Evolutionary conservation across 2,329 filamentous ascomycete genomes (phyloP), one percentile per base, ranked within the genome.

Genomic region (Cladosporium sp.): DNA sequence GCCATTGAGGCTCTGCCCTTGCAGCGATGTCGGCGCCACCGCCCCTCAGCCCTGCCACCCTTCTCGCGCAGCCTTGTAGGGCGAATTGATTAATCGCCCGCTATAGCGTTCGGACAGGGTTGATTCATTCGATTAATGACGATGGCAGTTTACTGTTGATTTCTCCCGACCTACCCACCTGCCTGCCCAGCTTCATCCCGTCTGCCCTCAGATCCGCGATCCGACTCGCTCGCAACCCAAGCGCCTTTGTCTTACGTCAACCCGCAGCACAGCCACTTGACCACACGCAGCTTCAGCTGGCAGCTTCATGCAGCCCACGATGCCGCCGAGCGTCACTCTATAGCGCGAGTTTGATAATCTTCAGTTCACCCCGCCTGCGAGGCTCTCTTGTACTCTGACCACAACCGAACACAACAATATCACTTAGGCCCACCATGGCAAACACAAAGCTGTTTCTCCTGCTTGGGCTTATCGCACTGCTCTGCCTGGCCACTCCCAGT

Each of bases 171-270:
- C 22, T 28, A 5, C 7, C 4, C 4, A 28, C 22, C 22, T 7
- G 22, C 2, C 22, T 28, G 22, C 22, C 22, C 22, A 7, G 22
- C 7, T 5, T 28, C 22, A 5, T 5, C 22, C 22, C 4, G 7
- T 28, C 22, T 7, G 22, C 22, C 7, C 22, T 5, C 22, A 7
- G 22, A 5, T 28, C 22, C 4, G 5, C 22, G 22, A 28, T 28
- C 22, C 4, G 22, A 28, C 1, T 28, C 22, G 22, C 22, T 28
- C 22, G 22, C 7, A 28, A 28, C 22, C 22, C 22, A 28, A 28
- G 22, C 22, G 22, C 4, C 22, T 28, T 76, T 63, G 82, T 83
- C 69, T 83, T 87, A 56, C 81, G 83, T 87, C 59, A 18, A 35
- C 43, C 28, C 45, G 40, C 40, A 35, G 55, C 38, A 54, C 35